These are phyloP conservation scores for Sarocladium kiliense DNA, from an alignment of 2,329 filamentous ascomycete genomes.

Conservation along the genomic window DNA sequence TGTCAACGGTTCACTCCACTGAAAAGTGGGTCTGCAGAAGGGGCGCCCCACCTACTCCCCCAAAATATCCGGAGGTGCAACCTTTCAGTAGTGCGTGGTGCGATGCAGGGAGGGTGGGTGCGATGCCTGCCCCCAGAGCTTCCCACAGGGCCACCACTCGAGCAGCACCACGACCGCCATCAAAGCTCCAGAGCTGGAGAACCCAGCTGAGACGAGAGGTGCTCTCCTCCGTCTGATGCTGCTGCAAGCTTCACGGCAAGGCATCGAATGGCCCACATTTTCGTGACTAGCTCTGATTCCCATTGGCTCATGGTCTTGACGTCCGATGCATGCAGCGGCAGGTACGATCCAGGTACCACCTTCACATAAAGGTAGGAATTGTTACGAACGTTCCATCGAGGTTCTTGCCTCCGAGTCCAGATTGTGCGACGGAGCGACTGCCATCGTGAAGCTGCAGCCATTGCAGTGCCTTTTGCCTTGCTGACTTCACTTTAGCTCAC, in stretches of 20 bases:
- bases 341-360: neutral
- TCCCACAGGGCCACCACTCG: too few relatives aligned
- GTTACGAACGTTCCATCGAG: neutral
- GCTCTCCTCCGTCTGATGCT: too few relatives aligned
- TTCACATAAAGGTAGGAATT: neutral
- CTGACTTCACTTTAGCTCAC: neutral
- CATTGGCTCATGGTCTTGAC: neutral
- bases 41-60: neutral
- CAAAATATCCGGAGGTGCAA: neutral
- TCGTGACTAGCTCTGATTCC: too few relatives aligned
- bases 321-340: neutral
- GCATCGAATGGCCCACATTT: too few relatives aligned
- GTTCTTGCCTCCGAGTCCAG: constrained; percentile 1
- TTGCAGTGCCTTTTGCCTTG: neutral
- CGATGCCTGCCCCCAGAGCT: too few relatives aligned
- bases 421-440: neutral
- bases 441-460: neutral
- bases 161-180: too few relatives aligned
- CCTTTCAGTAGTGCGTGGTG: neutral
- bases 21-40: neutral
- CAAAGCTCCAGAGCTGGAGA: too few relatives aligned
- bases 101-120: too few relatives aligned
- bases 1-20: constrained; percentile 3
- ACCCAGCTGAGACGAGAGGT: too few relatives aligned
- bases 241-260: too few relatives aligned